Base-by-base conservation (phyloP, 495 filamentous ascomycete species). In the Penicillium silybi region DNA sequence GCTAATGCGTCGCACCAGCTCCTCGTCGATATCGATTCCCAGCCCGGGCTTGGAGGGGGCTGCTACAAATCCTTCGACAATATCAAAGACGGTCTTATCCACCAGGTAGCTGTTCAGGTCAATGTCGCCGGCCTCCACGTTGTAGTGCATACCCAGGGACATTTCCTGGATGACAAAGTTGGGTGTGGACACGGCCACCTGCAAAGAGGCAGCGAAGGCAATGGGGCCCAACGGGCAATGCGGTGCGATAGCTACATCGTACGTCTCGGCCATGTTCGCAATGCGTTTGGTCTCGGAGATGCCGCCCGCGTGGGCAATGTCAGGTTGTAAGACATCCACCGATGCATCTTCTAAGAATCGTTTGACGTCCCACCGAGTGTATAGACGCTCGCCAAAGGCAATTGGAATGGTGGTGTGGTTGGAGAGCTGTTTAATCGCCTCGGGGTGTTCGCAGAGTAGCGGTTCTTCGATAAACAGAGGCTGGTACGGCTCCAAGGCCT, bases 91-190 rank as follows among this genome's bases (percentile, higher is more conserved):
- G 1, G 62, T 63, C 11, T 78, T 74, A 53, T 90, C 81, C 26
- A 78, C 75, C n/a, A 85, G 68, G 56, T 91, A 92, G 52, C 75
- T 89, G 6, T 73, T 79, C 44, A 90, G 63, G 60, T 92, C 88
- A 51, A 80, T 77, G 41, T 81, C 72, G 10, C 86, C 84, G 2
- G 67, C 67, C 37, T 79, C 84, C 15, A 74, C 66, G 61, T 91
- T 91, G 60, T 92, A 91, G 69, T 92, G 88, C 57, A 92, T 91
- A 1, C 86, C 88, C 42, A 89, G 58, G 27, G 81, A 82, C 88
- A 91, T 91, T 71, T 92, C 88, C 63, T 90, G 88, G 44, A 92
- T 91, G 18, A 79, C 82, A 66, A 89, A 89, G 63, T 92, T 92
- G 3, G 86, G 73, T 17, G 75, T 82, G 4, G 72, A 69, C 16